phyloP scores from a whole-genome alignment of 2,329 filamentous ascomycete species.

The Ophiobolus disseminans region DNA sequence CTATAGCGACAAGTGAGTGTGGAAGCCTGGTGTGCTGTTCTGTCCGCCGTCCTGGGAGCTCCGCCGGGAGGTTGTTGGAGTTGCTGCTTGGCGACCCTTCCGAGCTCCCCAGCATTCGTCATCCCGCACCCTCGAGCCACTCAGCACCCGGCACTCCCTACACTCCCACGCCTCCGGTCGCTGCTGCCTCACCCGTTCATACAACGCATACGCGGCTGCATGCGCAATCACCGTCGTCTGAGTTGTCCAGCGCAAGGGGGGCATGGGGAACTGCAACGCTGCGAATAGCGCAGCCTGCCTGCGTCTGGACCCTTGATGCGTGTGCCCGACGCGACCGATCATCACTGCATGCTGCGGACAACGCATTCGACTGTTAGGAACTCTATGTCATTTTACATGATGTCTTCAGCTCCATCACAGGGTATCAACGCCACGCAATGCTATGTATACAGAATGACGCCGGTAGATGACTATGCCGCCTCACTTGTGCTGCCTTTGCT shows the following conservation, averaged over 20 bases:
- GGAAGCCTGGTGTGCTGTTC: slow-evolving; percentile 20
- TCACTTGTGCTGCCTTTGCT: slow-evolving; percentile 72
- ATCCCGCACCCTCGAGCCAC: slow-evolving; percentile 26
- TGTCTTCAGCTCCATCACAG: slow-evolving; percentile 25
- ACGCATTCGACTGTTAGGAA: slow-evolving; percentile 42
- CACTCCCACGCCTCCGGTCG: slow-evolving; percentile 10
- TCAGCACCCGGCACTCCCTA: slow-evolving; percentile 10
- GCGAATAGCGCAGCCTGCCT: slow-evolving; percentile 21
- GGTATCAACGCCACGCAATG: slow-evolving; percentile 46
- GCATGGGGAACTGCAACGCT: slow-evolving; percentile 18
- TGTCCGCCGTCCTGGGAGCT: no score
- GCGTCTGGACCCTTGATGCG: slow-evolving; percentile 22
- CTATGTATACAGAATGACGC: slow-evolving; percentile 29
- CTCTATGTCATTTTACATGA: slow-evolving; percentile 44
- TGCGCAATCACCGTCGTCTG: slow-evolving; percentile 34
- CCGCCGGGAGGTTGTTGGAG: slow-evolving; percentile 27
- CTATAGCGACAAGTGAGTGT: slow-evolving; percentile 9
- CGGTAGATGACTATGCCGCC: slow-evolving; percentile 51
- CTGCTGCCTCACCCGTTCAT: slow-evolving; percentile 25
- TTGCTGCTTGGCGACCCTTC: slow-evolving; percentile 22
- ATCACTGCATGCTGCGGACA: slow-evolving; percentile 38
- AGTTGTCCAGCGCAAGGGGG: slow-evolving; percentile 33
- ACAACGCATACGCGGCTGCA: slow-evolving; percentile 48
- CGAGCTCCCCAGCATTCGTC: slow-evolving; percentile 28
- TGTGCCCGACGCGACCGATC: slow-evolving; percentile 31